These are phyloP conservation scores for Solanum paucissectum DNA, from an alignment of 257 asterid genomes.

Conservation along the genomic window DNA sequence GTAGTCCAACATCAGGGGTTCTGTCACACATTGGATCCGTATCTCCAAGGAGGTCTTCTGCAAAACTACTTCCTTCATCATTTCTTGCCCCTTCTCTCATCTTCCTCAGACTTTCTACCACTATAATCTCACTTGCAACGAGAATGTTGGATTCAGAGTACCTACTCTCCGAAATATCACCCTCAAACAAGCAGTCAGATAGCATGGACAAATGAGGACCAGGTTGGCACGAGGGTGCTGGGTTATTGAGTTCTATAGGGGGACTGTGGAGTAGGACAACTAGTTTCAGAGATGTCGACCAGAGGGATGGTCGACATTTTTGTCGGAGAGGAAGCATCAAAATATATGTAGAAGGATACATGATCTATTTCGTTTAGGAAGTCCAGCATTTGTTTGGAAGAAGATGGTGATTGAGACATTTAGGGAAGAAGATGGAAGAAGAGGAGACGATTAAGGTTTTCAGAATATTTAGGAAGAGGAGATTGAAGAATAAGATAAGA, in stretches of 20 bases:
- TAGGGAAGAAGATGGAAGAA: too few relatives aligned
- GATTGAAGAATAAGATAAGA: too few relatives aligned
- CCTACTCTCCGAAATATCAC: background rate
- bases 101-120: background rate
- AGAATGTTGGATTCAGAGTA: background rate
- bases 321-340: too few relatives aligned
- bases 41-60: too few relatives aligned
- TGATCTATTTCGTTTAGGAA: too few relatives aligned
- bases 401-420: background rate
- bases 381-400: background rate
- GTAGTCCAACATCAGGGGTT: too few relatives aligned
- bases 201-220: background rate
- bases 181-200: too few relatives aligned
- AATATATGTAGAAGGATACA: too few relatives aligned
- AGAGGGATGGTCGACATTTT: too few relatives aligned
- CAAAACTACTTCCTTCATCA: too few relatives aligned
- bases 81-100: background rate
- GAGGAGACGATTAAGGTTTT: too few relatives aligned
- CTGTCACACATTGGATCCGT: too few relatives aligned
- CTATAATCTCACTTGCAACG: background rate
- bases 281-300: background rate
- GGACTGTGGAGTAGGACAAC: background rate
- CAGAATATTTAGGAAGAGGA: background rate
- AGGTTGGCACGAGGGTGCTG: background rate
- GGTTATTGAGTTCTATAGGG: background rate